phyloP scores from a whole-genome alignment of 179 eudicot genomes.

The Beta macrorhiza region DNA sequence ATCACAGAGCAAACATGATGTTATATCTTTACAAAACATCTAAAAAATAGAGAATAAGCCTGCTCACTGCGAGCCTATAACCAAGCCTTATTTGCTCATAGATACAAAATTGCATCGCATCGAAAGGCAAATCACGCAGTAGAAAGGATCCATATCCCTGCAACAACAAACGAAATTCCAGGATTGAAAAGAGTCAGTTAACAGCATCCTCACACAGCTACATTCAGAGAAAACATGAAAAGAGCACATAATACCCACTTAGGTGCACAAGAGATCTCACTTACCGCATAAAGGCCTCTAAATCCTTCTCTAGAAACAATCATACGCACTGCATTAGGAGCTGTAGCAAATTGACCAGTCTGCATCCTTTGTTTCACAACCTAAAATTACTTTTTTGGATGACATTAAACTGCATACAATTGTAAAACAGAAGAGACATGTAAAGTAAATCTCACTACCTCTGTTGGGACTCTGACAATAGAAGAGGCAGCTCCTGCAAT shows the following conservation, averaged over 20 bases:
- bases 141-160: slow-evolving; percentile 96
- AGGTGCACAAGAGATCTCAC: slow-evolving; percentile 23
- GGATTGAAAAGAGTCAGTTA: not conserved
- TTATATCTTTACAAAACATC: not conserved
- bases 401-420: slow-evolving; percentile 14
- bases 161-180: slow-evolving; percentile 15
- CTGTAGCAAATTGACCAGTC: slow-evolving; percentile 79
- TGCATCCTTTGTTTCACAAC: slow-evolving; percentile 96
- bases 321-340: slow-evolving; percentile 65
- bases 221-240: not conserved
- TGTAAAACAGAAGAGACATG: slow-evolving; percentile 5
- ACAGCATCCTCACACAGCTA: slow-evolving; percentile 9
- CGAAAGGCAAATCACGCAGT: slow-evolving; percentile 91
- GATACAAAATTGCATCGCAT: slow-evolving; percentile 89
- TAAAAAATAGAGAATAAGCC: slow-evolving; percentile 6
- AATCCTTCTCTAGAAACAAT: slow-evolving; percentile 82
- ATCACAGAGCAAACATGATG: slow-evolving; percentile 12
- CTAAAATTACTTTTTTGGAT: slow-evolving; percentile 37
- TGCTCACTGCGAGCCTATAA: slow-evolving; percentile 81
- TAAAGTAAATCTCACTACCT: slow-evolving; percentile 41
- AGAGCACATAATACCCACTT: not conserved
- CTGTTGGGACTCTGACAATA: slow-evolving; percentile 83
- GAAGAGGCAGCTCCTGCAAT: slow-evolving; percentile 90
- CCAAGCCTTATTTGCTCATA: slow-evolving; percentile 95
- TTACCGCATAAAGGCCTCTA: slow-evolving; percentile 81